phyloP scores from a whole-genome alignment of 768 basidiomycete species.

The Collybiopsis confluens region DNA sequence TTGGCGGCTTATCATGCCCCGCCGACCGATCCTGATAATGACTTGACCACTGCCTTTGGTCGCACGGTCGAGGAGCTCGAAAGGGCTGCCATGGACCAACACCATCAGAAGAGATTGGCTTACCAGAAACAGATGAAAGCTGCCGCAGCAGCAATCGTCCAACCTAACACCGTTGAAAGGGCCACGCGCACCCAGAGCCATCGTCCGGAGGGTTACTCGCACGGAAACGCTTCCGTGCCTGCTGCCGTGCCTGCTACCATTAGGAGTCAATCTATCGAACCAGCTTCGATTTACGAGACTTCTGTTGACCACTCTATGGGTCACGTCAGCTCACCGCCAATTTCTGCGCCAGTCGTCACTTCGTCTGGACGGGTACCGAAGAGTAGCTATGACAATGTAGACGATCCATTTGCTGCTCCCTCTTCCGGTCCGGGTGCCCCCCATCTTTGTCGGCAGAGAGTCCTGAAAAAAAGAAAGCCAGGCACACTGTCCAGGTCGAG shows the following conservation, averaged over 20 bases:
- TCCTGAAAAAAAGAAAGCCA: constrained; percentile 44
- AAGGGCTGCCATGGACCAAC: constrained; percentile 73
- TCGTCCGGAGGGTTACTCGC: constrained; percentile 42
- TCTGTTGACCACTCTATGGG: constrained; percentile 21
- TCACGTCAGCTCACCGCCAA: constrained; percentile 23
- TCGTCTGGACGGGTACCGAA: constrained; percentile 25
- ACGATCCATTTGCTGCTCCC: constrained; percentile 73
- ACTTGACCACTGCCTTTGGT: constrained; percentile 47
- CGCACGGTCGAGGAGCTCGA: constrained; percentile 78
- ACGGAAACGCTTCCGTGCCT: constrained; percentile 25
- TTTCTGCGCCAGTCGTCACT: constrained; percentile 7
- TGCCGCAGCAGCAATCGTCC: constrained; percentile 25
- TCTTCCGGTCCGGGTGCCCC: constrained; percentile 19
- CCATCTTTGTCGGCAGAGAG: constrained; percentile 24
- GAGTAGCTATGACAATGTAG: constrained; percentile 39
- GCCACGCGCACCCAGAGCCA: constrained; percentile 51
- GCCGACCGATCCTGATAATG: constrained; percentile 20
- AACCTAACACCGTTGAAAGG: constrained; percentile 20
- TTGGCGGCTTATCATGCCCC: constrained; percentile 56
- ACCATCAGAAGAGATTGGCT: constrained; percentile 75
- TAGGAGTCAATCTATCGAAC: constrained; percentile 61
- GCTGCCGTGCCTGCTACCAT: constrained; percentile 32
- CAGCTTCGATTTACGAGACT: constrained; percentile 33
- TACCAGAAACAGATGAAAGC: constrained; percentile 80
- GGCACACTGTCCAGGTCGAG: constrained; percentile 95